A percentile compares a stretch with the other conserved stretches of the same genome.
phyloP scores from a whole-genome alignment of 75 land plant genomes.

The Adiantum capillusveneris region DNA sequence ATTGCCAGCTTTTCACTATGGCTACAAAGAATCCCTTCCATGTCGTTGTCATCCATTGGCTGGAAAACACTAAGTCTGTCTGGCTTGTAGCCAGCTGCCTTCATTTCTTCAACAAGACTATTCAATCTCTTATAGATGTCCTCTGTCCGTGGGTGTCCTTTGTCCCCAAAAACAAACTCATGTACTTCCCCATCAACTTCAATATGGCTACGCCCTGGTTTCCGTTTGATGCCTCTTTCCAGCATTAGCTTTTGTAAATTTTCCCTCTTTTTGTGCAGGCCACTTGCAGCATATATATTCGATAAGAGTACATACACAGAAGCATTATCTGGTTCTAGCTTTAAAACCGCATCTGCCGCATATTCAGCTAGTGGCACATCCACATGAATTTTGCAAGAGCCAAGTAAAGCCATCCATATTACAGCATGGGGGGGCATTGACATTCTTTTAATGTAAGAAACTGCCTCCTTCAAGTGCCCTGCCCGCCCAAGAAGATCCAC shows the following conservation, averaged over 20 bases:
- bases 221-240: slow-evolving; percentile 50
- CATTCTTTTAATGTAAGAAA: background rate
- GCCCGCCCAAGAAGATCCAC: slow-evolving; percentile 38
- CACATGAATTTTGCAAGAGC: slow-evolving; percentile 45
- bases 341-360: slow-evolving; percentile 18
- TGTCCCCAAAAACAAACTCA: slow-evolving; percentile 57
- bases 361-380: slow-evolving; percentile 42
- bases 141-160: slow-evolving; percentile 36
- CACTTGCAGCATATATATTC: slow-evolving; percentile 25
- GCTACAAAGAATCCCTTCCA: slow-evolving; percentile 29
- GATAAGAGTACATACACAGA: slow-evolving; percentile 26
- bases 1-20: slow-evolving; percentile 71
- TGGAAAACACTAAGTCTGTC: slow-evolving; percentile 18
- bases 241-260: slow-evolving; percentile 27
- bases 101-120: slow-evolving; percentile 25
- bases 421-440: slow-evolving; percentile 15
- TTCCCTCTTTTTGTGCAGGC: slow-evolving; percentile 37
- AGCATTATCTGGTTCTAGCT: slow-evolving; percentile 37
- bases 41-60: slow-evolving; percentile 30
- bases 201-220: slow-evolving; percentile 51
- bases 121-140: slow-evolving; percentile 36
- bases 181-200: slow-evolving; percentile 48
- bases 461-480: slow-evolving; percentile 3
- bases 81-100: slow-evolving; percentile 29
- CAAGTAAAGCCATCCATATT: slow-evolving; percentile 57